phyloP scores from a whole-genome alignment of 2,329 filamentous ascomycete genomes.

The Xylariomycetidae sp. region DNA sequence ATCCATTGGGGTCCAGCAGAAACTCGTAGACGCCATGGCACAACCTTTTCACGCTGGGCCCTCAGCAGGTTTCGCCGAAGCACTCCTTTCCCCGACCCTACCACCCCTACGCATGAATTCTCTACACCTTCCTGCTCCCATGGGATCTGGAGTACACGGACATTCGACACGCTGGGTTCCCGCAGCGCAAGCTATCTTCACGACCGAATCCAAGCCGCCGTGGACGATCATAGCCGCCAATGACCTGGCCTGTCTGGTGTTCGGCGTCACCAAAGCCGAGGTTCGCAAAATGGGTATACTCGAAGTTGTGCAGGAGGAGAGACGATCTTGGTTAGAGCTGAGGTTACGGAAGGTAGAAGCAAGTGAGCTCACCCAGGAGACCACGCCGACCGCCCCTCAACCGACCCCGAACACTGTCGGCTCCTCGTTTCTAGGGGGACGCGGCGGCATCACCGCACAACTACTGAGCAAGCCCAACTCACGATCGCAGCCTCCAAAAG shows the following conservation, averaged over 20 bases:
- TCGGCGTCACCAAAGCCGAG: conserved; percentile 96
- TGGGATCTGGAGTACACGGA: conserved; percentile 66
- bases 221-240: conserved; percentile 98
- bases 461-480: conserved; percentile 78
- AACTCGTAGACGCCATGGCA: conserved; percentile 78
- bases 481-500: conserved; percentile 50
- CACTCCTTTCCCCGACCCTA: conserved; percentile 39
- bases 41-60: conserved; percentile 69
- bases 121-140: conserved; percentile 38
- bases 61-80: conserved; percentile 26
- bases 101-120: conserved; percentile 35
- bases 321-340: conserved; percentile 81
- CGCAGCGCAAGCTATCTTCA: conserved; percentile 93
- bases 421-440: conserved; percentile 61
- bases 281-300: conserved; percentile 92
- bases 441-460: conserved; percentile 76
- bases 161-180: conserved; percentile 89
- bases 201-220: conserved; percentile 82
- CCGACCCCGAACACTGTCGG: conserved; percentile 37
- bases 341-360: conserved; percentile 66
- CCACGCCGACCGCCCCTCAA: conserved; percentile 30
- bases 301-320: conserved; percentile 88
- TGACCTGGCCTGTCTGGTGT: conserved; percentile 93
- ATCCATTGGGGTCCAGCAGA: conserved; percentile 71
- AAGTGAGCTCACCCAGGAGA: conserved; percentile 38